Percentiles rank a stretch among this genome's conserved stretches.
Evolutionary conservation across 306 rosid genomes (phyloP).

Genomic region (Crotalaria pallida): DNA sequence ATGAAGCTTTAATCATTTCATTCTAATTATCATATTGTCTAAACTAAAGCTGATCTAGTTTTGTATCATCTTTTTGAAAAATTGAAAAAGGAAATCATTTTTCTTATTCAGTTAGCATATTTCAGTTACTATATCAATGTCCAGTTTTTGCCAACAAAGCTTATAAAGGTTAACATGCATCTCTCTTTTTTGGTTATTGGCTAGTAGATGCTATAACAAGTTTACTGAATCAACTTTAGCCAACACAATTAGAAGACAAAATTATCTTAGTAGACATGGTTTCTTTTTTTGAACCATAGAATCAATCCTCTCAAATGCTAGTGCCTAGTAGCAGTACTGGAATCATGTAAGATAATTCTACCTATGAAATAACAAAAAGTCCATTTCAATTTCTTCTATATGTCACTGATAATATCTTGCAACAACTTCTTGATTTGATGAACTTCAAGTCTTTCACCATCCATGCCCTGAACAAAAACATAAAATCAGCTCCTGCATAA

Average conservation of each 20-base stretch:
- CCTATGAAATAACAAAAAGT: neutral
- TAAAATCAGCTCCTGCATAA: neutral
- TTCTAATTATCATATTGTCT: neutral
- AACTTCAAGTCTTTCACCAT: conserved; percentile 24
- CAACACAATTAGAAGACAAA: no score
- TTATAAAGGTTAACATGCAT: neutral
- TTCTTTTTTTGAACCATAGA: no score
- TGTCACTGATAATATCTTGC: conserved; percentile 29
- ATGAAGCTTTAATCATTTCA: neutral
- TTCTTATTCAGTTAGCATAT: neutral
- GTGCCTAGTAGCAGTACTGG: neutral
- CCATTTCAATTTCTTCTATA: conserved; percentile 10
- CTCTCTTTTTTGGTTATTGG: neutral
- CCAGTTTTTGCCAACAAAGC: neutral
- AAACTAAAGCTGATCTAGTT: neutral
- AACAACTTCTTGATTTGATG: conserved; percentile 34
- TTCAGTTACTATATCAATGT: neutral
- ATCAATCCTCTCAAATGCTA: neutral
- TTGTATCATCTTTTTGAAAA: neutral
- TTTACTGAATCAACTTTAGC: no score
- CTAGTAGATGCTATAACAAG: no score
- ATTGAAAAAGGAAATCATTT: neutral
- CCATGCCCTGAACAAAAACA: conserved; percentile 30
- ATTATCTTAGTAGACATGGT: neutral
- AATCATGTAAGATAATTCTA: neutral